phyloP scores from a whole-genome alignment of 495 filamentous ascomycete species.

The Aspergillus carlsbadensis region DNA sequence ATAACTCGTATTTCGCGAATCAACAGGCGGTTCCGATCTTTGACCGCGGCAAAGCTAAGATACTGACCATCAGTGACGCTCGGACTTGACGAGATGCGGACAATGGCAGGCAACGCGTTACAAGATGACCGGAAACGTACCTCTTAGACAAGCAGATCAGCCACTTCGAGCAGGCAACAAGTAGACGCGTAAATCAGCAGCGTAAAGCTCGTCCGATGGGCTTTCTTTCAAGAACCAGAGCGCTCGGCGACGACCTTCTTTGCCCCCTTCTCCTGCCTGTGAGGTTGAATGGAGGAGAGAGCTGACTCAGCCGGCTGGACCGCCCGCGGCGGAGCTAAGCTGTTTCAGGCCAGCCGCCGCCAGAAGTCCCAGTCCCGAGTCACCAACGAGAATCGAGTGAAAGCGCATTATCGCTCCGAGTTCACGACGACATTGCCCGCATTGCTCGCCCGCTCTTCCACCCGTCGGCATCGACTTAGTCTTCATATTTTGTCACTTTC shows the following conservation, averaged over 20 bases:
- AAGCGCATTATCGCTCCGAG: slow-evolving; percentile 14
- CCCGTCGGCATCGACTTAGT: background rate
- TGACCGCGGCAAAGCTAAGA: slow-evolving; percentile 13
- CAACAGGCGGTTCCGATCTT: background rate
- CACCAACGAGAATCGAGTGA: slow-evolving; percentile 2
- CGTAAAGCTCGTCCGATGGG: slow-evolving; percentile 24
- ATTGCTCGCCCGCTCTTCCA: slow-evolving; percentile 10
- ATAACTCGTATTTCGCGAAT: slow-evolving; percentile 3
- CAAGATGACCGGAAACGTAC: slow-evolving; percentile 25
- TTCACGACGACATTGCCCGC: slow-evolving; percentile 27
- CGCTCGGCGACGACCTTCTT: slow-evolving; percentile 33
- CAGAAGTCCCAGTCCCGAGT: slow-evolving; percentile 24
- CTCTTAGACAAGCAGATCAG: slow-evolving; percentile 17
- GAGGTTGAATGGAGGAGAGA: slow-evolving; percentile 38
- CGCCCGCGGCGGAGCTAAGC: slow-evolving; percentile 31
- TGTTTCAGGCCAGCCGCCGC: slow-evolving; percentile 32
- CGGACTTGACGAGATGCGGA: slow-evolving; percentile 10
- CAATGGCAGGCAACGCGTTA: slow-evolving; percentile 24
- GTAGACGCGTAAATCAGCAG: slow-evolving; percentile 40
- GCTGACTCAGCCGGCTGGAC: slow-evolving; percentile 42
- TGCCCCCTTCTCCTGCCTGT: slow-evolving; percentile 38
- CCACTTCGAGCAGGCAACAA: slow-evolving; percentile 14
- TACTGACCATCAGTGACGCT: slow-evolving; percentile 16
- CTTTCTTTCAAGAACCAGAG: slow-evolving; percentile 34
- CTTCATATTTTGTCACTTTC: slow-evolving; percentile 2